Base-by-base conservation (phyloP, 257 asterid species). In the Rehmannia glutinosa region DNA sequence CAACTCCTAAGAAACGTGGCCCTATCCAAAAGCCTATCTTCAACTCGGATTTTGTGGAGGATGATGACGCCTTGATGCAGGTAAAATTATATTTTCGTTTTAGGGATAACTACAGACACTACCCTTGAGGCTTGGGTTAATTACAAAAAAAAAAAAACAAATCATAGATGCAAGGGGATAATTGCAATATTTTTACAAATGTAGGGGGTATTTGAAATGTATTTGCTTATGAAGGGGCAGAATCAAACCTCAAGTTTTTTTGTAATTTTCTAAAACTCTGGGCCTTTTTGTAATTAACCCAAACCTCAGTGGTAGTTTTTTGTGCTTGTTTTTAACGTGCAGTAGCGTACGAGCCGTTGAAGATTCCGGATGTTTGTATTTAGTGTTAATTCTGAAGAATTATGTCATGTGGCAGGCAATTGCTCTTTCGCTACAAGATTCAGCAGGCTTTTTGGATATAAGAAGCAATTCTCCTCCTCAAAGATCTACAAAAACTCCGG, bases 401-500 rank as follows among this genome's bases (percentile, higher is more conserved):
- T 47, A 66, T 66, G 15, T 66, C 5, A 28, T 53, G 60, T 25
- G 78, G 66, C 86, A 93, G 97, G 98, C 97, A 47, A 93, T 93
- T 64, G 93, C 96, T 58, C 83, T 93, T 46, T 93, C 98, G 1
- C 83, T 90, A 33, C 82, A 86, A 78, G 92, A 82, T 70, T 78
- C 86, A 78, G 95, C 35, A 25, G 86, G 83, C 61, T 56, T 73
- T 55, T 58, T 60, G 35, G 72, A 76, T 55, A 70, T 20, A 32
- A 75, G 17, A 54, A 57, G 60, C 7, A 35, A 9, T 35, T 35
- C 41, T 35, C 41, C 41, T 3, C 7, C 41, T 35, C 41, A 9
- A 35, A 35, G 41, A 47, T 21, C 27, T 0, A 6, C 54, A 6
- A 47, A 47, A 47, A 47, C 27, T 27, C 1, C 54, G 5, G 3